These are phyloP conservation scores for Rhododendron henanense DNA, from an alignment of 148 eudicot species.

Conservation along the genomic window DNA sequence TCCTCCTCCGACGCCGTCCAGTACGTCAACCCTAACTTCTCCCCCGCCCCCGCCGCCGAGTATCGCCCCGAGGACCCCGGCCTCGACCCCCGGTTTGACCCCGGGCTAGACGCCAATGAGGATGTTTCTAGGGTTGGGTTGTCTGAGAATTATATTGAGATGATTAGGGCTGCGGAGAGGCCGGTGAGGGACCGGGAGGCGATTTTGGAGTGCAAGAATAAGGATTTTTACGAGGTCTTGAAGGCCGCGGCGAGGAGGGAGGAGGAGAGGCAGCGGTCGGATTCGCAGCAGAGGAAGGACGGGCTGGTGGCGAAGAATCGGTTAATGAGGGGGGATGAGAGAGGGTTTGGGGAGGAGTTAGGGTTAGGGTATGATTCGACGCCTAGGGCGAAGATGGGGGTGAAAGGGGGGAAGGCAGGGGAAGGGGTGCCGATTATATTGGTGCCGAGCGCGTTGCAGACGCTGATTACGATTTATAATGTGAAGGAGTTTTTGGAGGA, in stretches of 20 bases:
- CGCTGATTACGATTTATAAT: slow-evolving; percentile 87
- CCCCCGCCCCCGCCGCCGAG: slow-evolving; percentile 23
- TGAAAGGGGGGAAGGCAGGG: slow-evolving; percentile 65
- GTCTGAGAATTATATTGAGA: slow-evolving; percentile 20
- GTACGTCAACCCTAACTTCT: slow-evolving; percentile 16
- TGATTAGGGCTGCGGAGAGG: slow-evolving; percentile 49
- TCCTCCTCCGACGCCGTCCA: slow-evolving; percentile 64
- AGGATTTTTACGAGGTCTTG: slow-evolving; percentile 59
- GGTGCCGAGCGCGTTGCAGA: slow-evolving; percentile 85
- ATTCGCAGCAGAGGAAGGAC: slow-evolving; percentile 78
- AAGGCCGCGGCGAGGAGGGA: slow-evolving; percentile 62
- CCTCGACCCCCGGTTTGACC: background rate
- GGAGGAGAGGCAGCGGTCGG: slow-evolving; percentile 64
- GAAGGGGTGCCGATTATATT: slow-evolving; percentile 94
- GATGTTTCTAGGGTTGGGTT: slow-evolving; percentile 20
- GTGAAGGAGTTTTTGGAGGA: slow-evolving; percentile 98
- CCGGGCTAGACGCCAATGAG: slow-evolving; percentile 7
- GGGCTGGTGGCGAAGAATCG: slow-evolving; percentile 56
- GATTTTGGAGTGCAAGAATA: slow-evolving; percentile 46
- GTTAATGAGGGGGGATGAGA: slow-evolving; percentile 40
- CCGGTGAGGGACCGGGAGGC: slow-evolving; percentile 68
- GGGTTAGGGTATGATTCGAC: slow-evolving; percentile 33
- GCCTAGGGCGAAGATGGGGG: slow-evolving; percentile 49
- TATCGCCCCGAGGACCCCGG: slow-evolving; percentile 51
- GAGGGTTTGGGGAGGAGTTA: slow-evolving; percentile 40